These are phyloP conservation scores for Ambrosiella cleistominuta DNA, from an alignment of 2,329 filamentous ascomycete species.

Conservation along the genomic window DNA sequence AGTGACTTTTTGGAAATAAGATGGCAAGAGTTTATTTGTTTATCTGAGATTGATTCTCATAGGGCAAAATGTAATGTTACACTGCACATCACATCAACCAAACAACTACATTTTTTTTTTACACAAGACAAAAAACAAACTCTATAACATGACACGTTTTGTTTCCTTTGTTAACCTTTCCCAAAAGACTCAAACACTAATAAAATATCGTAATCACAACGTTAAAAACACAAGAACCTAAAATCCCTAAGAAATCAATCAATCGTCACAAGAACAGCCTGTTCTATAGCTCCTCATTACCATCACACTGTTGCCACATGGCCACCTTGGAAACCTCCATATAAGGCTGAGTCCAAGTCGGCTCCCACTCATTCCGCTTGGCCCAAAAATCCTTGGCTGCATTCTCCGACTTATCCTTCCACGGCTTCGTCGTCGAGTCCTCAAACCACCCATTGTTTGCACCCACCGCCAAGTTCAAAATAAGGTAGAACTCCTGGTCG, in stretches of 20 bases:
- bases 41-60: too few relatives aligned
- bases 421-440: conserved; percentile 58
- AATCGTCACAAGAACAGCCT: not conserved
- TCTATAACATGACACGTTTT: too few relatives aligned
- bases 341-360: conserved; percentile 52
- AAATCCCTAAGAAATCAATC: not conserved
- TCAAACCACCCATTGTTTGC: conserved; percentile 72
- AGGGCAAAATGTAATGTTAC: too few relatives aligned
- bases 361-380: conserved; percentile 43
- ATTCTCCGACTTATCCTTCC: conserved; percentile 50
- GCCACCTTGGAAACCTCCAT: conserved; percentile 53
- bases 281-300: conserved; percentile 32
- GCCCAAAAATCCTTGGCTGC: conserved; percentile 66
- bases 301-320: conserved; percentile 54
- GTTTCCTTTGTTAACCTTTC: too few relatives aligned
- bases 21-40: too few relatives aligned
- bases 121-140: too few relatives aligned
- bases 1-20: too few relatives aligned
- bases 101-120: too few relatives aligned
- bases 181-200: too few relatives aligned
- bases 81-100: too few relatives aligned
- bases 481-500: conserved; percentile 58
- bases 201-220: too few relatives aligned
- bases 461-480: conserved; percentile 59
- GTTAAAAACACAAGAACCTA: too few relatives aligned